Evolutionary conservation across 805 yeast genomes (phyloP), one percentile per base, ranked within the genome.

Genomic region (Kregervanrija fluxuum): DNA sequence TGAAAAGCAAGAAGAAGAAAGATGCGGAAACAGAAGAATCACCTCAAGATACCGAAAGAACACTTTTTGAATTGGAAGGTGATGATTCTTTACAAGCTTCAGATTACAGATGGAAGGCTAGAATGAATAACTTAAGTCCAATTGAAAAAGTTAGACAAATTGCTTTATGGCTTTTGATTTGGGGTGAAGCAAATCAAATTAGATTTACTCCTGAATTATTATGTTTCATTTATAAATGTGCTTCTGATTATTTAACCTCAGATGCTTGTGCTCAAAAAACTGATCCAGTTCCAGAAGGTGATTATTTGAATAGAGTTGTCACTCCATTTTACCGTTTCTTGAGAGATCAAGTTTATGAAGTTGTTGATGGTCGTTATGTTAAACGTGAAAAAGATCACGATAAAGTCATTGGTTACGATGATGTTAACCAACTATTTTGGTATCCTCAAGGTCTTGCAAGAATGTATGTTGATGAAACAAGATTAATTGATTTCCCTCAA

Each of bases 391-490:
- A 71, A 61, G 95, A 85, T 64, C 95, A 85, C 67, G 82, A 82
- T 68, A 71, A 79, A 53, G 71, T 85, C 51, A 76, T 85, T 58
- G 95, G 99, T 66, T 93, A 93, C 66, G 99, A 93, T 72, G 99
- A 93, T 73, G 95, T 93, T 49, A 93, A 93, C 68, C 99, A 93
- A 74, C 76, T 93, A 57, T 93, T 95, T 71, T 93, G 99, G 99
- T 93, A 95, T 69, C 97, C 98, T 40, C 98, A 95, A 70, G 99
- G 99, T 75, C 85, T 93, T 53, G 82, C 95, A 48, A 83, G 93
- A 68, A 90, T 93, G 57, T 77, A 83, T 41, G 78, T 91, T 58
- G 93, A 85, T 62, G 98, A 93, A 63, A 74, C 95, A 14, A 82
- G 96, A 64, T 73, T 93, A 56, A 86, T 90, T 42, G 98, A 93